These are phyloP conservation scores for Lizonia empirigonia DNA, from an alignment of 2,329 filamentous ascomycete genomes.

Conservation along the genomic window DNA sequence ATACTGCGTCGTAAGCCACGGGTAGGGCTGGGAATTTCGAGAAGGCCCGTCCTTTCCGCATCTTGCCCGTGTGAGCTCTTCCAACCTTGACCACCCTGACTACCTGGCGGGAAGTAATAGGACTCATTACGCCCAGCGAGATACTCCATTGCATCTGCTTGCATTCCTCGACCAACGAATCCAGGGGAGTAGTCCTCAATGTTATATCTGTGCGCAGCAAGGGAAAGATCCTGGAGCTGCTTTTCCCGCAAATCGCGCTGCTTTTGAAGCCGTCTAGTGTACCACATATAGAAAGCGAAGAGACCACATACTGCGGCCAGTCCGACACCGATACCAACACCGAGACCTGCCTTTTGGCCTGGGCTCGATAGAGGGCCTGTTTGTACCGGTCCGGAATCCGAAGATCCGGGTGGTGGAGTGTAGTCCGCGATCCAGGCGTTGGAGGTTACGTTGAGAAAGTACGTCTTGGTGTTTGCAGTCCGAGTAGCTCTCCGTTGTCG, in stretches of 20 bases:
- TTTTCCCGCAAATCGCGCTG: constrained; percentile 57
- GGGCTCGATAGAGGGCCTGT: constrained; percentile 49
- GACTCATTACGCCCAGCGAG: constrained; percentile 32
- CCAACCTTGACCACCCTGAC: constrained; percentile 40
- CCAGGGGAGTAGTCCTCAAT: constrained; percentile 45
- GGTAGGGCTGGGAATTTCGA: constrained; percentile 56
- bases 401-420: constrained; percentile 50
- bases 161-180: constrained; percentile 47
- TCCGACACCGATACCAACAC: constrained; percentile 53
- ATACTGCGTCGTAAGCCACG: constrained; percentile 53
- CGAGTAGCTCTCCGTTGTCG: constrained; percentile 45
- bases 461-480: constrained; percentile 52
- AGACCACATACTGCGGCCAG: constrained; percentile 50
- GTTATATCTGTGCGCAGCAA: constrained; percentile 55
- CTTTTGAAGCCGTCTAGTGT: constrained; percentile 48
- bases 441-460: constrained; percentile 67
- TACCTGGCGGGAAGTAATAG: constrained; percentile 35
- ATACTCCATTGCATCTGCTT: constrained; percentile 48
- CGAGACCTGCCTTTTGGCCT: constrained; percentile 54
- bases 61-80: constrained; percentile 39
- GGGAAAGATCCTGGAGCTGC: constrained; percentile 59
- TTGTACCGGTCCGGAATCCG: constrained; percentile 14
- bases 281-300: constrained; percentile 56
- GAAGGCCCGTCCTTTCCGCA: constrained; percentile 54
- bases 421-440: constrained; percentile 64